Conservation (phyloP, 2,329 filamentous ascomycete species). For the Laburnicola sp. region DNA sequence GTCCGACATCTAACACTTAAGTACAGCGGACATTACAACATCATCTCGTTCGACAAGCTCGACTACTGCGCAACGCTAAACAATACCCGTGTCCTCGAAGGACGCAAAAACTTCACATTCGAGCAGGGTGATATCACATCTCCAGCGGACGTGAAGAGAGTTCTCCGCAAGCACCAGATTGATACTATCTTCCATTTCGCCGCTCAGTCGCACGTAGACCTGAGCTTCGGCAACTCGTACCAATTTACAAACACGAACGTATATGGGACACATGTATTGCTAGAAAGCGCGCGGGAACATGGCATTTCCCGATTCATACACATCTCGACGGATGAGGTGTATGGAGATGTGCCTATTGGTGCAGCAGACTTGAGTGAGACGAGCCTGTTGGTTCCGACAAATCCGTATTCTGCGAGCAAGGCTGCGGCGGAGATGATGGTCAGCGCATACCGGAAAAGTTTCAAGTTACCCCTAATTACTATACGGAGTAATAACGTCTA, state of each 20-base stretch:
- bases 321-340: slow-evolving; percentile 83
- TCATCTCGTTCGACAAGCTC: slow-evolving; percentile 82
- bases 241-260: slow-evolving; percentile 81
- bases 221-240: slow-evolving; percentile 82
- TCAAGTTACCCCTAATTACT: slow-evolving; percentile 78
- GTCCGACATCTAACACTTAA: slow-evolving; percentile 75
- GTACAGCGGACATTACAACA: slow-evolving; percentile 73
- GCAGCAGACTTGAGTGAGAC: slow-evolving; percentile 73
- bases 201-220: slow-evolving; percentile 81
- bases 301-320: slow-evolving; percentile 75
- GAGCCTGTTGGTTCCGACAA: slow-evolving; percentile 76
- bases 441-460: slow-evolving; percentile 83
- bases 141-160: slow-evolving; percentile 68
- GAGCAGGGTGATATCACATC: slow-evolving; percentile 79
- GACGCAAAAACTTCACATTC: slow-evolving; percentile 73
- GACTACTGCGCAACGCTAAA: slow-evolving; percentile 81
- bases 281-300: slow-evolving; percentile 75
- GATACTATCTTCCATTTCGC: slow-evolving; percentile 85
- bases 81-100: slow-evolving; percentile 72
- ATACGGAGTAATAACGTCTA: slow-evolving; percentile 85
- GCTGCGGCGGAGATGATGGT: slow-evolving; percentile 83
- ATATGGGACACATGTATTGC: slow-evolving; percentile 78
- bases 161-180: slow-evolving; percentile 70
- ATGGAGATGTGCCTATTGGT: slow-evolving; percentile 74
- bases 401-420: slow-evolving; percentile 80